Evolutionary conservation across 2,329 filamentous ascomycete genomes (phyloP), one percentile per base, ranked within the genome.

Genomic region (Sphaceloma murrayae): DNA sequence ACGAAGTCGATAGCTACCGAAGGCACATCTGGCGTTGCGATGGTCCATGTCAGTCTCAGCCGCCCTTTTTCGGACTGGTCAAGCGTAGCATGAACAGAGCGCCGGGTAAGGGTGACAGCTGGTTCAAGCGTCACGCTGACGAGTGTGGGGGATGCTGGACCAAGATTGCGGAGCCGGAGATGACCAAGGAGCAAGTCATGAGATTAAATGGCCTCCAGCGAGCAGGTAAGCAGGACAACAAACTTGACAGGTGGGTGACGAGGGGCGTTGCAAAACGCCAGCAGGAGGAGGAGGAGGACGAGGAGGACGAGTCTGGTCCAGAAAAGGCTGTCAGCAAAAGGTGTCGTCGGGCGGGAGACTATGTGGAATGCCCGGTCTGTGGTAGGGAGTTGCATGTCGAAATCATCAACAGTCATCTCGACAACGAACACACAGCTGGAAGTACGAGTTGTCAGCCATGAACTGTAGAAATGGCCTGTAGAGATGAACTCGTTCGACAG

Each of bases 51-150:
- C 58, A 55, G 38, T 46, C 45, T 3, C 55, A 49, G 39, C 54
- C 64, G 5, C 66, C 65, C 2, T 67, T 58, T 52, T 68, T 67
- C 51, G 66, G 66, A 1, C 49, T 66, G 2, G 65, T 68, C 13
- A 68, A 67, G 53, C 54, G 66, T n/a, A 61, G 58, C 36, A 68
- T 68, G 66, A 67, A 68, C 49, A 54, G 66, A 22, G 48, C 64
- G 6, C 66, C 65, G 5, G 61, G 61, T 1, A 66, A 63, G 48
- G 53, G 54, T 29, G 66, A 68, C 53, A 55, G 48, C 8, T 68
- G 66, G 66, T 68, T 61, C 61, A 46, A 52, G 16, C 56, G 48
- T 50, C 66, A 68, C 50, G 45, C 60, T 42, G 51, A 53, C 4
- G 63, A 65, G 34, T 68, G 66, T 49, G 65, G 64, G 11, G 66